Conservation (phyloP, 768 basidiomycete species). For the Hygrocybe punicea region DNA sequence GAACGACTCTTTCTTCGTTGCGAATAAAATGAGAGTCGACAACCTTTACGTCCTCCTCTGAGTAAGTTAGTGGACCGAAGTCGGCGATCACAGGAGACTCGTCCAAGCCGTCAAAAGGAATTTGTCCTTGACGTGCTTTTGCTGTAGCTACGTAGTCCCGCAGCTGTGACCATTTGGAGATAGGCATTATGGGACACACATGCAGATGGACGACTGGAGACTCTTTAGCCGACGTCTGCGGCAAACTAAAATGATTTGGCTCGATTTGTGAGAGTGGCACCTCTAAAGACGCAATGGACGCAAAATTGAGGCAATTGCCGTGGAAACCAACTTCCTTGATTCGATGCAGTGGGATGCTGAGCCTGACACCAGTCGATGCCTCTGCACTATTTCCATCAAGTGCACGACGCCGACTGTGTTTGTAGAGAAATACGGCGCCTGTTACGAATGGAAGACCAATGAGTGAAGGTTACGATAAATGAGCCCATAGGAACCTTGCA, state of each 20-base stretch:
- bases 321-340: conserved; percentile 27
- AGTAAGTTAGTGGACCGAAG: conserved; percentile 40
- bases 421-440: conserved; percentile 47
- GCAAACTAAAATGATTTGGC: neutral
- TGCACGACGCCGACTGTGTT: conserved; percentile 40
- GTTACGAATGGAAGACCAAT: neutral
- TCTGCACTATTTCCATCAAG: conserved; percentile 29
- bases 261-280: conserved; percentile 23
- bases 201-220: conserved; percentile 33
- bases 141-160: conserved; percentile 27
- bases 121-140: conserved; percentile 20
- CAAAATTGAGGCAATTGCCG: conserved; percentile 24
- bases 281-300: conserved; percentile 25
- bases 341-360: conserved; percentile 45
- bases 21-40: conserved; percentile 13
- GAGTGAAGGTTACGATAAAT: neutral
- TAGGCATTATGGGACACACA: conserved; percentile 26
- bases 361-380: conserved; percentile 38
- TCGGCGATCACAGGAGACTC: conserved; percentile 37
- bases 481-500: conserved; percentile 34
- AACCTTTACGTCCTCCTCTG: conserved; percentile 16
- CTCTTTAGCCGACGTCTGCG: conserved; percentile 16
- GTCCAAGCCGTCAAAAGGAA: neutral
- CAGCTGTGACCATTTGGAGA: conserved; percentile 28
- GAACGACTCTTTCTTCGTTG: conserved; percentile 30